Base-by-base conservation (phyloP, 2,329 filamentous ascomycete genomes). In the Alternaria triticina region DNA sequence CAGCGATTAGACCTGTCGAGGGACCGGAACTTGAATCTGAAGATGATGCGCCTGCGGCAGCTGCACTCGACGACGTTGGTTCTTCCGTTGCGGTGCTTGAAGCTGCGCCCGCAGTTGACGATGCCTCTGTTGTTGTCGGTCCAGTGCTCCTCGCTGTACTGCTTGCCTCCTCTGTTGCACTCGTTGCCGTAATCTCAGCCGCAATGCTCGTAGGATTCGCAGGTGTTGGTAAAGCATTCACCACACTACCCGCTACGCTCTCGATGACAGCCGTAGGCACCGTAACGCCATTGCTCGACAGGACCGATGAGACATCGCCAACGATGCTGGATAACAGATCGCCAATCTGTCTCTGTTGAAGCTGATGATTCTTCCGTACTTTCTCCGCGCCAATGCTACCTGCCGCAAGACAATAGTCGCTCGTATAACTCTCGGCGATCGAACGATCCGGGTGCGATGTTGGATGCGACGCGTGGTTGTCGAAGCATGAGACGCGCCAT, bases 401-500 rank as follows among this genome's bases (percentile, higher is more conserved):
- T 49, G 66, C 66, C 44, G 58, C 55, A 23, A 44, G 64, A 28
- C 66, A 68, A 40, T 58, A 45, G 2, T 40, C 33, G 10, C 36
- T 49, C 20, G 52, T 54, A 9, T 43, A 9, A 10, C 15, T 27
- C 12, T 61, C 45, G 17, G 55, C 25, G 45, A 12, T 50, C 5
- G 50, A 43, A 13, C 57, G 57, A 33, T 54, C 40, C 7, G 57
- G 51, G 22, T 62, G 45, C 11, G 57, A 57, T 17, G 36, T 15
- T 25, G 59, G 47, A 7, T 23, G 28, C 2, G 54, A 64, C 36
- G 59, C 66, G 49, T 69, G 55, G 30, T 59, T 59, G n/a, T 67
- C 61, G 43, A 59, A 63, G 44, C 66, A 69, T 49, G 64, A 51
- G 28, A 61, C 57, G 36, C 58, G 62, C 64, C 64, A 69, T 60